These are phyloP conservation scores for Tieghemiomyces parasiticus DNA, from an alignment of 192 early-diverging fungal genomes.

Conservation along the genomic window DNA sequence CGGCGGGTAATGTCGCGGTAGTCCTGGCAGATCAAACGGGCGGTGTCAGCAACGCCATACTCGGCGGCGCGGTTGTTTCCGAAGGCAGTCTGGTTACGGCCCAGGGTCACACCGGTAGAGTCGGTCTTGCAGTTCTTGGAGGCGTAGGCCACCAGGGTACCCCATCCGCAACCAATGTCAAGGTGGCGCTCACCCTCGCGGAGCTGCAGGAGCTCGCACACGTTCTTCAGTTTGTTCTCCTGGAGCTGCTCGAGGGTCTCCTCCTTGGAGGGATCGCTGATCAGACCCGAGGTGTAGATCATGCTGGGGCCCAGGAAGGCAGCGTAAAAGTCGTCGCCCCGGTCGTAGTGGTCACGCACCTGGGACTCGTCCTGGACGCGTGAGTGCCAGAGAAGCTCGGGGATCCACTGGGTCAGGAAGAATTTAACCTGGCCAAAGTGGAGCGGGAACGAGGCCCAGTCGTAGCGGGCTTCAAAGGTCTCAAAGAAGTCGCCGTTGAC, in stretches of 20 bases:
- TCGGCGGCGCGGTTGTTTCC: slow-evolving; percentile 70
- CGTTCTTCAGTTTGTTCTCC: slow-evolving; percentile 87
- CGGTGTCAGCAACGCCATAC: slow-evolving; percentile 63
- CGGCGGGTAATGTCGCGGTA: slow-evolving; percentile 90
- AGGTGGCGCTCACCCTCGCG: slow-evolving; percentile 77
- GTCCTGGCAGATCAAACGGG: slow-evolving; percentile 81
- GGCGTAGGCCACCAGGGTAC: slow-evolving; percentile 78
- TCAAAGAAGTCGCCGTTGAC: slow-evolving; percentile 74
- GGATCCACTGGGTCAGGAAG: slow-evolving; percentile 92
- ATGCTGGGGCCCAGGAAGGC: slow-evolving; percentile 87
- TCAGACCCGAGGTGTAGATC: slow-evolving; percentile 94
- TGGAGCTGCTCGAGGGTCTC: slow-evolving; percentile 91
- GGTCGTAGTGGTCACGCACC: slow-evolving; percentile 96
- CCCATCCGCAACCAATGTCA: slow-evolving; percentile 99
- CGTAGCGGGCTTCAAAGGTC: slow-evolving; percentile 80
- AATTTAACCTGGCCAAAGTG: slow-evolving; percentile 76
- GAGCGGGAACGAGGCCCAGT: slow-evolving; percentile 85
- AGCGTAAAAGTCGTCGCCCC: slow-evolving; percentile 95
- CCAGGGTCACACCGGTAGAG: slow-evolving; percentile 88
- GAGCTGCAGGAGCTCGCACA: slow-evolving; percentile 73
- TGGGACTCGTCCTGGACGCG: slow-evolving; percentile 96
- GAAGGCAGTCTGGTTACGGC: slow-evolving; percentile 80
- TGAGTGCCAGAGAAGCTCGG: slow-evolving; percentile 93
- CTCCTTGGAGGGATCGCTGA: slow-evolving; percentile 49
- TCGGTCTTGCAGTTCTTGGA: slow-evolving; percentile 78